phyloP scores from a whole-genome alignment of 1,139 yeast species.

The Geotrichum restrictum region DNA sequence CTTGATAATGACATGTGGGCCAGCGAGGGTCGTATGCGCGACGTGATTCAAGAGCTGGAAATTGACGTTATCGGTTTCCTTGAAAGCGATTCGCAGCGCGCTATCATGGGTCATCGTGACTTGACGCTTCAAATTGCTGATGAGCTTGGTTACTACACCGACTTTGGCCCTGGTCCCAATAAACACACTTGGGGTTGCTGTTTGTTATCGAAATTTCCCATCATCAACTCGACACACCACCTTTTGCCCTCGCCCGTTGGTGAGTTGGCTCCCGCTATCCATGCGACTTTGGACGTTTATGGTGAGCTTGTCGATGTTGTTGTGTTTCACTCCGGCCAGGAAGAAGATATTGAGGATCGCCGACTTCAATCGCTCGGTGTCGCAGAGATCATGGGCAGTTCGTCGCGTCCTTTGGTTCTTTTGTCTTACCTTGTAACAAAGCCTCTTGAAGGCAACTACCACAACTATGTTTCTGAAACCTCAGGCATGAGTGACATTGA shows the following conservation, averaged over 20 bases:
- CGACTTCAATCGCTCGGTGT: conserved; percentile 76
- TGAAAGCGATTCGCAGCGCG: conserved; percentile 90
- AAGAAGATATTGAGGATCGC: conserved; percentile 93
- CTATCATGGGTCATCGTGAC: conserved; percentile 93
- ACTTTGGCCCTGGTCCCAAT: conserved; percentile 96
- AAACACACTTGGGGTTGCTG: conserved; percentile 99
- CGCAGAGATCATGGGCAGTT: conserved; percentile 73
- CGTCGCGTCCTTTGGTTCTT: conserved; percentile 72
- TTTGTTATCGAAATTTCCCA: conserved; percentile 88
- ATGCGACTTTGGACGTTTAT: conserved; percentile 88
- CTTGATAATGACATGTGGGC: conserved; percentile 98
- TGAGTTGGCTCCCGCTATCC: conserved; percentile 96
- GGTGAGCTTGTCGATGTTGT: conserved; percentile 84
- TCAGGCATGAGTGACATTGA: conserved; percentile 93
- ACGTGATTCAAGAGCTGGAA: conserved; percentile 77
- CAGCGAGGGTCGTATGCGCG: conserved; percentile 83
- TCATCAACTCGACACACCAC: conserved; percentile 82
- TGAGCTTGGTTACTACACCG: conserved; percentile 90
- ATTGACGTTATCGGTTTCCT: conserved; percentile 85
- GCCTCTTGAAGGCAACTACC: conserved; percentile 84
- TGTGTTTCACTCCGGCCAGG: conserved; percentile 97
- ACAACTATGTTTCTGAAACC: conserved; percentile 77
- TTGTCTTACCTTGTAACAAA: conserved; percentile 85
- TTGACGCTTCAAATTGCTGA: conserved; percentile 88
- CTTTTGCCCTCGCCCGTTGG: conserved; percentile 94